phyloP scores from a whole-genome alignment of 768 basidiomycete genomes.

The Rhodotorula toruloides region DNA sequence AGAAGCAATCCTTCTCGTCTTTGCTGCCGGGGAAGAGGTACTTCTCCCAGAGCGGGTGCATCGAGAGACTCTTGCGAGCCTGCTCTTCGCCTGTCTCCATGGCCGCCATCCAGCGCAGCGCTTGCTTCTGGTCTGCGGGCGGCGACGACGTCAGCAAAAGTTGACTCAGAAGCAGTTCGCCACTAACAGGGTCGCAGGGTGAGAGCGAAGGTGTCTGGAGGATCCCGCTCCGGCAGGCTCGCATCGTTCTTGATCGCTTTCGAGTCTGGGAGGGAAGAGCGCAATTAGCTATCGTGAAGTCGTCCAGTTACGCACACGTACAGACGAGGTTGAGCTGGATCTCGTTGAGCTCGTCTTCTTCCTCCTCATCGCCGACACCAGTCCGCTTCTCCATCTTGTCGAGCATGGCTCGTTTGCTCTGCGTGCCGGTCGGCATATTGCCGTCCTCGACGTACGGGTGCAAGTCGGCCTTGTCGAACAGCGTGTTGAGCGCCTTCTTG shows the following conservation, averaged over 20 bases:
- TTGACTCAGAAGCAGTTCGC: not conserved
- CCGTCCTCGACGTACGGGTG: slow-evolving; percentile 53
- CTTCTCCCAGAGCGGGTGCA: slow-evolving; percentile 95
- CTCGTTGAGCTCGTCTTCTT: slow-evolving; percentile 72
- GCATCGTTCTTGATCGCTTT: slow-evolving; percentile 82
- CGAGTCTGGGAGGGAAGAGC: slow-evolving; percentile 11
- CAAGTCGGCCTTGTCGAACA: slow-evolving; percentile 70
- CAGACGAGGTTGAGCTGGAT: slow-evolving; percentile 79
- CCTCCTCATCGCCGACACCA: slow-evolving; percentile 53
- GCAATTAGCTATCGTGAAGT: not conserved
- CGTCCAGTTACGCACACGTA: no score
- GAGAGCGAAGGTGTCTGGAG: slow-evolving; percentile 63
- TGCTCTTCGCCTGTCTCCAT: slow-evolving; percentile 70
- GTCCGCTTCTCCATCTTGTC: slow-evolving; percentile 46
- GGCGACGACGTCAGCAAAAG: not conserved
- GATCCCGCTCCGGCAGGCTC: slow-evolving; percentile 72
- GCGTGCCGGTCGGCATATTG: slow-evolving; percentile 46
- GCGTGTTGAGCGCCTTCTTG: slow-evolving; percentile 63
- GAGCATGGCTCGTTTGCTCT: slow-evolving; percentile 46
- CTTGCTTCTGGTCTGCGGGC: slow-evolving; percentile 81
- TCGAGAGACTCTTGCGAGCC: slow-evolving; percentile 63
- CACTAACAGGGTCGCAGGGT: slow-evolving; percentile 24
- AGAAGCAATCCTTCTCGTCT: slow-evolving; percentile 72
- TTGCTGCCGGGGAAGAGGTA: slow-evolving; percentile 48
- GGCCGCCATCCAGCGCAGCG: slow-evolving; percentile 86